Conservation (phyloP, 148 eudicot species). For the Dianthus caryophyllus region DNA sequence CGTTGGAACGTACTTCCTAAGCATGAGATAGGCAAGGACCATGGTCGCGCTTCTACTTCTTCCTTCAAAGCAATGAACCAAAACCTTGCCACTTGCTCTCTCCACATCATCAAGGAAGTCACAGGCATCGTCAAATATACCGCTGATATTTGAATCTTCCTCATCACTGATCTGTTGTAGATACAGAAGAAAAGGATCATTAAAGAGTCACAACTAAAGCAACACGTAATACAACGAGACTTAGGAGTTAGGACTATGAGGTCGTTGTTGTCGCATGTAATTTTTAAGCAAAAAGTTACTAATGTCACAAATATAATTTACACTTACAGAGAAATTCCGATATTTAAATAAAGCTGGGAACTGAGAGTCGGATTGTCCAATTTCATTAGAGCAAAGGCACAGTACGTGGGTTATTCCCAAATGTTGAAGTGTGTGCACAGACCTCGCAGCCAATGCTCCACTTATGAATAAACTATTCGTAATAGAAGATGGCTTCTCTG, state of each 20-base stretch:
- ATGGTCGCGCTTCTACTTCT: slow-evolving; percentile 93
- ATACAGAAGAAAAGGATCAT: not conserved
- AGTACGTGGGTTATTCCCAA: slow-evolving; percentile 81
- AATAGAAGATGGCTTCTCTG: slow-evolving; percentile 81
- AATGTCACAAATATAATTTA: not conserved
- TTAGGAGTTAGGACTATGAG: not conserved
- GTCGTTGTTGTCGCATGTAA: not conserved
- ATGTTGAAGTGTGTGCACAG: slow-evolving; percentile 81
- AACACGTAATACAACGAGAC: too few species aligned
- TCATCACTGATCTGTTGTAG: slow-evolving; percentile 65
- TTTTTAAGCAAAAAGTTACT: not conserved
- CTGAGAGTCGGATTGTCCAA: slow-evolving; percentile 92
- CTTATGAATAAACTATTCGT: slow-evolving; percentile 69
- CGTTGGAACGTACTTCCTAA: slow-evolving; percentile 63
- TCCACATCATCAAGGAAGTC: slow-evolving; percentile 69
- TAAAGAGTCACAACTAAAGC: not conserved
- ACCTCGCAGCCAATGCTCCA: slow-evolving; percentile 95
- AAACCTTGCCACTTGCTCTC: slow-evolving; percentile 68
- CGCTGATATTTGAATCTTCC: slow-evolving; percentile 78
- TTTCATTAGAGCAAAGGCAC: slow-evolving; percentile 93
- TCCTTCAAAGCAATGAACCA: slow-evolving; percentile 99
- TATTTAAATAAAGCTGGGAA: slow-evolving; percentile 69
- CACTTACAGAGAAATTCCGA: slow-evolving; percentile 74
- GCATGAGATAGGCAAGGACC: slow-evolving; percentile 86
- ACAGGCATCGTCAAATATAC: slow-evolving; percentile 77